phyloP scores from a whole-genome alignment of 1,284 basidiomycete species.

The Fomes fomentarius region DNA sequence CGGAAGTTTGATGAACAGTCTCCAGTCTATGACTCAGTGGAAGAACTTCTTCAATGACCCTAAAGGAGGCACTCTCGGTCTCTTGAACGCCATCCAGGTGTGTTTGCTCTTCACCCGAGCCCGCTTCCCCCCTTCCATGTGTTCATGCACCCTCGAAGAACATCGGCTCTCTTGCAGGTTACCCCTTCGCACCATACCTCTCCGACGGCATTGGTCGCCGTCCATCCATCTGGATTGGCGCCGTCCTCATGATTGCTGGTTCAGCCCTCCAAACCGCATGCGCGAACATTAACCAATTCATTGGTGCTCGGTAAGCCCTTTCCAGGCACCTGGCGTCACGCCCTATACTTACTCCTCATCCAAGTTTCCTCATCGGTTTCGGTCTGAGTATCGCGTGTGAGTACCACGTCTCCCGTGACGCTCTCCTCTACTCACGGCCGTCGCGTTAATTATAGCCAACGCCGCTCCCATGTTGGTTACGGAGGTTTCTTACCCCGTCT shows the following conservation, averaged over 20 bases:
- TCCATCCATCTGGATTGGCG: constrained; percentile 63
- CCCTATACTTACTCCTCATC: constrained; percentile 1
- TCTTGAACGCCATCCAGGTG: constrained; percentile 80
- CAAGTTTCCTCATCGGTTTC: constrained; percentile 76
- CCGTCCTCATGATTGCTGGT: constrained; percentile 63
- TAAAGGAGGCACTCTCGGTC: constrained; percentile 58
- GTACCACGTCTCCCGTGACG: constrained; percentile 15
- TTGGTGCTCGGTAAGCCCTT: constrained; percentile 71
- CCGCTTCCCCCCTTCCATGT: not conserved
- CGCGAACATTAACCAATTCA: constrained; percentile 79
- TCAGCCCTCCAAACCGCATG: constrained; percentile 75
- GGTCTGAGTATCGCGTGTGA: constrained; percentile 72
- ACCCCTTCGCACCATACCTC: constrained; percentile 71
- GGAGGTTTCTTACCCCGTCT: constrained; percentile 76
- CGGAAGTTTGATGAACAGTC: constrained; percentile 78
- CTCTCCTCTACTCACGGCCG: not conserved
- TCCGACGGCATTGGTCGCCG: constrained; percentile 72
- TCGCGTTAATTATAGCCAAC: constrained; percentile 43
- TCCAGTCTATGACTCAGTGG: constrained; percentile 70
- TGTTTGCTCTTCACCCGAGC: constrained; percentile 17
- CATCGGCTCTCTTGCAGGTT: constrained; percentile 66
- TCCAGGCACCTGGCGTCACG: not conserved
- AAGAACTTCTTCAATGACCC: constrained; percentile 58
- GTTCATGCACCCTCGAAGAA: constrained; percentile 45
- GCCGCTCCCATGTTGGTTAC: constrained; percentile 77